Base-by-base conservation (phyloP, 257 asterid genomes). In the Eucommia ulmoides region DNA sequence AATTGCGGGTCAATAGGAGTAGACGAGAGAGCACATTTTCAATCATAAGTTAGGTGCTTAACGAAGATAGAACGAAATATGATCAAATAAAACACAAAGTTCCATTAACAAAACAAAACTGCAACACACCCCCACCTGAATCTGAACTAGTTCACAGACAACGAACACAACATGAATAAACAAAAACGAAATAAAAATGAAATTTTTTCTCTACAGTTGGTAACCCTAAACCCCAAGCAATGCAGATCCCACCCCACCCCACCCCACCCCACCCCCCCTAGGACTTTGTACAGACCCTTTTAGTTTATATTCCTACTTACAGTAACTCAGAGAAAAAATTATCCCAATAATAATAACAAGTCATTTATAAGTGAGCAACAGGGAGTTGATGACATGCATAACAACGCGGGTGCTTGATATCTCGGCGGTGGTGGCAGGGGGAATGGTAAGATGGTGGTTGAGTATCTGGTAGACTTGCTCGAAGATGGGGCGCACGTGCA, bases 381-480 rank as follows among this genome's bases (percentile, higher is more conserved):
- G 80, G 42, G 98, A 89, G 66, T 89, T 78, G 74, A 89, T 67
- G 62, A 81, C 94, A 23, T 86, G 94, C 87, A 81, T 68, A 66
- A 91, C 72, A 51, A 86, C 60, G 3, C 95, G 99, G 62, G 83
- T 80, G 69, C 29, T 74, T 24, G 88, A 68, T 19, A 78, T 71
- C 21, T 83, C 96, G 0, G 71, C 22, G 12, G 70, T 65, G 0
- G 68, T 51, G 0, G 72, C 62, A 15, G 79, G 75, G 1, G 93
- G 89, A 60, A 75, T 66, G 63, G 52, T 75, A 55, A 83, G 88
- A 25, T 80, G 95, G 61, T 81, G 96, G 55, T 72, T 71, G 60
- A 91, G 38, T 55, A 77, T 83, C 58, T 83, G 92, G 71, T 81
- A 91, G 4, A 91, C 99, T 70, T 91, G 99, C 70, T 91, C 96